Percentiles rank a stretch among this genome's conserved stretches.
Conservation (phyloP, 768 basidiomycete species). For the Lentinula sp. region DNA sequence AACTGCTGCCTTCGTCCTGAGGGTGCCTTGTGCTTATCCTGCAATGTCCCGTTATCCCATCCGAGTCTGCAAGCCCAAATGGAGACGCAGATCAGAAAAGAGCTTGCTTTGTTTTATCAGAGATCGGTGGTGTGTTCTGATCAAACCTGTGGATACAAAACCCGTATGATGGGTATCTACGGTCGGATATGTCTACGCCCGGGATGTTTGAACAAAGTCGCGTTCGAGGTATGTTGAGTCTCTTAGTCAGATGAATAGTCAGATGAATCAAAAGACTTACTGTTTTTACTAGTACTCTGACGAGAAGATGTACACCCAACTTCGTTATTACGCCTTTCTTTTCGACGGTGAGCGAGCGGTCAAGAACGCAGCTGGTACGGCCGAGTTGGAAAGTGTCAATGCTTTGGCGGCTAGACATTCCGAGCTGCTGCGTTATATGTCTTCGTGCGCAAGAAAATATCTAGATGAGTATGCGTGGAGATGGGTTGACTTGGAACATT, state of each 20-base stretch:
- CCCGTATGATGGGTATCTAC: slow-evolving; percentile 93
- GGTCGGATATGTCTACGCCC: slow-evolving; percentile 71
- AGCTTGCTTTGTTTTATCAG: slow-evolving; percentile 81
- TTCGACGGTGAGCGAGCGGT: slow-evolving; percentile 69
- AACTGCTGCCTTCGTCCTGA: slow-evolving; percentile 55
- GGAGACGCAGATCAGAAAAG: slow-evolving; percentile 76
- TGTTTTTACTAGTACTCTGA: slow-evolving; percentile 66
- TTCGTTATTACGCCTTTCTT: slow-evolving; percentile 74
- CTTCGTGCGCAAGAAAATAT: slow-evolving; percentile 63
- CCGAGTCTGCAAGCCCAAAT: slow-evolving; percentile 79
- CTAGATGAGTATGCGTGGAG: slow-evolving; percentile 83
- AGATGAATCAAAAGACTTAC: background rate
- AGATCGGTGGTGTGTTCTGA: slow-evolving; percentile 89
- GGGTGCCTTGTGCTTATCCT: slow-evolving; percentile 69
- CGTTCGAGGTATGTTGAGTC: slow-evolving; percentile 58
- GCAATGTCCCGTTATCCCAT: slow-evolving; percentile 41
- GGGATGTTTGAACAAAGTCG: slow-evolving; percentile 64
- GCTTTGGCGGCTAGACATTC: slow-evolving; percentile 46
- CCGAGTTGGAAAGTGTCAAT: slow-evolving; percentile 44
- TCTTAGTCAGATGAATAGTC: background rate
- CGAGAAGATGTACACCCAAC: slow-evolving; percentile 79
- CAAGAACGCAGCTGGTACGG: slow-evolving; percentile 42
- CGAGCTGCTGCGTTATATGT: slow-evolving; percentile 45
- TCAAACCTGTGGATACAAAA: slow-evolving; percentile 71
- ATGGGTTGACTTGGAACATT: slow-evolving; percentile 74